Evolutionary conservation across 257 asterid genomes (phyloP).

Genomic region (Solanum neorickii): DNA sequence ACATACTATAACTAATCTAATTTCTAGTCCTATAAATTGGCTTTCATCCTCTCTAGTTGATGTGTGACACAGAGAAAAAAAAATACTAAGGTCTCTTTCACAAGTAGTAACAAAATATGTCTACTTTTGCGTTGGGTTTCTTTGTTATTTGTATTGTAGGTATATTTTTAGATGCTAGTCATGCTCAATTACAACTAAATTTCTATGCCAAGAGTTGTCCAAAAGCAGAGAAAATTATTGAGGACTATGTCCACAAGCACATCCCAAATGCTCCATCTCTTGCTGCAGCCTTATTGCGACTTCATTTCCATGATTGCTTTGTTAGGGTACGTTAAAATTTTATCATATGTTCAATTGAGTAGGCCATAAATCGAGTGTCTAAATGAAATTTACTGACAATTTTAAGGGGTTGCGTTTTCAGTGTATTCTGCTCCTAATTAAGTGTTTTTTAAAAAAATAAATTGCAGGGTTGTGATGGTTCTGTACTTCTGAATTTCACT

Average conservation of each 20-base stretch:
- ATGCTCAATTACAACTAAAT: background rate
- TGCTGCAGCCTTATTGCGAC: constrained; percentile 14
- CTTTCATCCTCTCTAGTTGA: background rate
- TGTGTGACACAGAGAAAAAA: background rate
- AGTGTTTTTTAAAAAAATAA: background rate
- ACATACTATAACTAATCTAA: background rate
- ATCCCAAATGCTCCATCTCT: constrained; percentile 5
- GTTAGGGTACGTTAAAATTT: constrained; percentile 4
- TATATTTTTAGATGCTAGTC: background rate
- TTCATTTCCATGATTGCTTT: constrained; percentile 29
- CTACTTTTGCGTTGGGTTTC: background rate
- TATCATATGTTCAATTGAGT: background rate
- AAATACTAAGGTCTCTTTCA: background rate
- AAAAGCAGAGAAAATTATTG: constrained; percentile 7
- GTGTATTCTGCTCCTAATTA: background rate
- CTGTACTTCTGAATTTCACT: constrained; percentile 12
- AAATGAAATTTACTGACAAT: background rate
- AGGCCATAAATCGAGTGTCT: background rate
- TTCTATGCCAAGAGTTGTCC: background rate
- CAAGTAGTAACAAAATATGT: background rate
- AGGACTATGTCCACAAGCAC: background rate
- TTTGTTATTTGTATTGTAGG: background rate
- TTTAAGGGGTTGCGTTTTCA: rapidly evolving
- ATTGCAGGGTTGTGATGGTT: constrained; percentile 15
- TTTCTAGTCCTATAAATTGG: background rate